phyloP scores from a whole-genome alignment of 208 protist genomes.

The Tritrichomonas foetus region DNA sequence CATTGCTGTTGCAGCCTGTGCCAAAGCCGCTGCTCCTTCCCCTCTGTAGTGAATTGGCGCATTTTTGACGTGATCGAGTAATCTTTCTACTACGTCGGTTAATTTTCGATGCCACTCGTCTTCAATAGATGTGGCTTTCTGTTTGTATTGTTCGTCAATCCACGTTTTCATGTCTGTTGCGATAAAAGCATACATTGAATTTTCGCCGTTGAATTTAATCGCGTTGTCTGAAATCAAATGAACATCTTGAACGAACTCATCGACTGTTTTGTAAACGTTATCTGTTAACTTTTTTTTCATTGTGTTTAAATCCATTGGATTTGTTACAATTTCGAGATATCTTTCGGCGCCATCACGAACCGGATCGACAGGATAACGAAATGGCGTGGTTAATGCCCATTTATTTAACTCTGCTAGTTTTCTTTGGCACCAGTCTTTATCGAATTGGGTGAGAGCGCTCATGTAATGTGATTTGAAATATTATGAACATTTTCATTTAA shows the following conservation, averaged over 20 bases:
- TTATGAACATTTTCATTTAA: too few species aligned
- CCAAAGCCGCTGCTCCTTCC: too few species aligned
- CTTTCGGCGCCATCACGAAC: neutral
- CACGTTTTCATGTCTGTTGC: neutral
- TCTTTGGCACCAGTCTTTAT: neutral
- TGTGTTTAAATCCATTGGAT: neutral
- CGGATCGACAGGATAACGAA: neutral
- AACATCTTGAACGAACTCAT: neutral
- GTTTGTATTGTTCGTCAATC: neutral
- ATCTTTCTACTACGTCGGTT: neutral
- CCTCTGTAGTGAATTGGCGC: too few species aligned
- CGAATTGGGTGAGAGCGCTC: neutral
- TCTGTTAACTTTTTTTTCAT: neutral
- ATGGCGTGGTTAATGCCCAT: neutral
- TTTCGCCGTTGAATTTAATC: neutral
- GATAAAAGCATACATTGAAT: neutral
- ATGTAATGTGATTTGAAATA: too few species aligned
- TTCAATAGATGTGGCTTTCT: neutral
- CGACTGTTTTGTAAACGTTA: neutral
- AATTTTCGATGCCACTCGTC: neutral
- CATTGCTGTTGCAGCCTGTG: too few species aligned
- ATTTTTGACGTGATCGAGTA: neutral
- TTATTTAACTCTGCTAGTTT: neutral
- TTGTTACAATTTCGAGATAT: conserved; percentile 12
- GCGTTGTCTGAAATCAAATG: neutral